Conservation (phyloP, 2,329 filamentous ascomycete species). For the Colletotrichum destructivum region DNA sequence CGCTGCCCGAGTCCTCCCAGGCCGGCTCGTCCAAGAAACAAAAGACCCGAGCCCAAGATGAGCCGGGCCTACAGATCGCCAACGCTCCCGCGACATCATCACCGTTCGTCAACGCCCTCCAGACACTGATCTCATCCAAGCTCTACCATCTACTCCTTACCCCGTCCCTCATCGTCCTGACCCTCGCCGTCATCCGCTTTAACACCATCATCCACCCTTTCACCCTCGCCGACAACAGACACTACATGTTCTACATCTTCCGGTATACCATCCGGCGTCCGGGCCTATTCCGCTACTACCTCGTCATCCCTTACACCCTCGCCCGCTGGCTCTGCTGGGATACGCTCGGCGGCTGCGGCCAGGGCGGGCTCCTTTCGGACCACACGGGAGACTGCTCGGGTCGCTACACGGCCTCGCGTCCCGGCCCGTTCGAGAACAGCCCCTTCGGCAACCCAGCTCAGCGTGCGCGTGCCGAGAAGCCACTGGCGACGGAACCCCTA, state of each 20-base stretch:
- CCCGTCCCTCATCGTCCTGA: conserved; percentile 53
- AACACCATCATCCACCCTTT: conserved; percentile 98
- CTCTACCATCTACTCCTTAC: conserved; percentile 49
- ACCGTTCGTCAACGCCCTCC: conserved; percentile 23
- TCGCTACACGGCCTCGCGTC: not conserved
- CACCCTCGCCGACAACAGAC: conserved; percentile 94
- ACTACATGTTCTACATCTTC: conserved; percentile 98
- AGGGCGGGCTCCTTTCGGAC: conserved; percentile 12
- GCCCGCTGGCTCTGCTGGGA: conserved; percentile 79
- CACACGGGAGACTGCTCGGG: conserved; percentile 33
- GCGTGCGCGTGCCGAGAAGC: conserved; percentile 11
- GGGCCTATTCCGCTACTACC: conserved; percentile 74
- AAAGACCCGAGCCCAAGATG: not conserved
- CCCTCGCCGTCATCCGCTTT: conserved; percentile 72
- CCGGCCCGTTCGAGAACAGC: conserved; percentile 48
- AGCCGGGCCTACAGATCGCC: not conserved
- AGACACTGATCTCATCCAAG: conserved; percentile 45
- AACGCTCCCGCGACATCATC: not conserved
- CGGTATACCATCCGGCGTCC: conserved; percentile 82
- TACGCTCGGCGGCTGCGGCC: conserved; percentile 66
- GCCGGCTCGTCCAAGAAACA: not conserved
- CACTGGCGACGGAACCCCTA: conserved; percentile 2
- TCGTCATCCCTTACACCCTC: conserved; percentile 79
- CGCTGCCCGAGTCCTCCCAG: not conserved
- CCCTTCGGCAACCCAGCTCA: conserved; percentile 46